Conservation (phyloP, 441 rosid genomes). For the Gossypium davidsonii region DNA sequence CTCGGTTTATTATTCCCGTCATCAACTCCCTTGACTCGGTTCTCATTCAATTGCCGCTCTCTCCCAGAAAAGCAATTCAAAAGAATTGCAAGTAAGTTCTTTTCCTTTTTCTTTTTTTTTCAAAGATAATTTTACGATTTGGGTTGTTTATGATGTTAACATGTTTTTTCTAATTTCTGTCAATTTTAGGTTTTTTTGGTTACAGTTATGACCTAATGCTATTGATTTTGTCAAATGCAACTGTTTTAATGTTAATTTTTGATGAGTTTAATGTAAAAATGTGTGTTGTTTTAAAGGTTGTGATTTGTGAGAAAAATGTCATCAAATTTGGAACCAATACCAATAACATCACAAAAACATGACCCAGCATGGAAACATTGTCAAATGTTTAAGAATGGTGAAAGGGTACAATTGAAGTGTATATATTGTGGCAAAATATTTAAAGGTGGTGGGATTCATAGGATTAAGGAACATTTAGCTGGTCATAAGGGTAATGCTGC, state of each 20-base stretch:
- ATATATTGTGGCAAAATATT: slow-evolving; percentile 66
- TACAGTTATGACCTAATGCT: neutral
- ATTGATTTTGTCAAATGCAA: neutral
- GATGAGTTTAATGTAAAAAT: neutral
- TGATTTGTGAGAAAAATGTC: slow-evolving; percentile 25
- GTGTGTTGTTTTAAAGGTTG: slow-evolving; percentile 9
- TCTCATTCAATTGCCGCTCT: slow-evolving; percentile 15
- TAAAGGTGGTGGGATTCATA: slow-evolving; percentile 93
- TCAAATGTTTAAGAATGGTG: slow-evolving; percentile 52
- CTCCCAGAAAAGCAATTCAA: neutral
- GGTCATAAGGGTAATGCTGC: slow-evolving; percentile 81
- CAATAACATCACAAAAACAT: slow-evolving; percentile 60
- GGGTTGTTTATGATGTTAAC: neutral
- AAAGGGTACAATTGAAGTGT: slow-evolving; percentile 65
- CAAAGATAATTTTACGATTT: neutral
- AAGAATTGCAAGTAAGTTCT: slow-evolving; percentile 25
- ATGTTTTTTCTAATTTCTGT: neutral
- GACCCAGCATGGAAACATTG: slow-evolving; percentile 91
- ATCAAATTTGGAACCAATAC: slow-evolving; percentile 50
- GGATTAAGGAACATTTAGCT: slow-evolving; percentile 94
- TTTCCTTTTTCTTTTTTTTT: neutral
- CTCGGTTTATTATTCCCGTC: slow-evolving; percentile 20
- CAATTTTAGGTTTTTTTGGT: neutral
- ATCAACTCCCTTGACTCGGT: slow-evolving; percentile 22
- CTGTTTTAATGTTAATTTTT: neutral